These are phyloP conservation scores for Arabidopsis hybrid DNA, from an alignment of 441 rosid genomes.

Conservation along the genomic window DNA sequence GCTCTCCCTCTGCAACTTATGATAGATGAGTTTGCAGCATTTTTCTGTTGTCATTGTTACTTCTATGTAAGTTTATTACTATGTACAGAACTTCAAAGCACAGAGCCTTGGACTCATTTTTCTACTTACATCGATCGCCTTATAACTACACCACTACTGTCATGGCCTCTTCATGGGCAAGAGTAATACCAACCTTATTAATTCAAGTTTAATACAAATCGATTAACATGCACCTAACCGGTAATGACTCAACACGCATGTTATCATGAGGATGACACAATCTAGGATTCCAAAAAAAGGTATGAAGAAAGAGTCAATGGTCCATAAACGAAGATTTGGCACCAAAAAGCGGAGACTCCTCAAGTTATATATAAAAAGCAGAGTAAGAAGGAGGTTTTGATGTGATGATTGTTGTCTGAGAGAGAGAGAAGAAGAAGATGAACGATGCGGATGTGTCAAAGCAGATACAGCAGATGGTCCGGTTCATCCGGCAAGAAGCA, in stretches of 20 bases:
- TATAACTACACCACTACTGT: not conserved
- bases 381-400: not conserved
- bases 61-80: constrained; percentile 34
- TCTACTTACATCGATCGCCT: not conserved
- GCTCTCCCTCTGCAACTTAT: constrained; percentile 31
- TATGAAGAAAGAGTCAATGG: constrained; percentile 45
- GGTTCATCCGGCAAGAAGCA: constrained; percentile 85
- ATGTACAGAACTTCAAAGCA: constrained; percentile 28
- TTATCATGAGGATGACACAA: not conserved
- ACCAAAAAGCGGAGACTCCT: constrained; percentile 36
- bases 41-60: constrained; percentile 20
- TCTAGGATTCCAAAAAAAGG: constrained; percentile 1
- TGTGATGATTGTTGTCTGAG: constrained; percentile 21
- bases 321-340: constrained; percentile 39
- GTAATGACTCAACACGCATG: not conserved
- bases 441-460: constrained; percentile 78
- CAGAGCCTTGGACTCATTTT: not conserved
- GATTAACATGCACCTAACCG: not conserved
- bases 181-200: not conserved
- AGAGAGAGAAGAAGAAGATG: constrained; percentile 46
- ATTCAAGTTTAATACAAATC: not conserved
- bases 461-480: constrained; percentile 87
- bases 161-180: not conserved
- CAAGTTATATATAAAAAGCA: constrained; percentile 22
- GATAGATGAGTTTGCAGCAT: constrained; percentile 24